Percentiles rank a stretch among this genome's conserved stretches.
Evolutionary conservation across 75 land plant species (phyloP).

Genomic region (Adiantum capillusveneris): DNA sequence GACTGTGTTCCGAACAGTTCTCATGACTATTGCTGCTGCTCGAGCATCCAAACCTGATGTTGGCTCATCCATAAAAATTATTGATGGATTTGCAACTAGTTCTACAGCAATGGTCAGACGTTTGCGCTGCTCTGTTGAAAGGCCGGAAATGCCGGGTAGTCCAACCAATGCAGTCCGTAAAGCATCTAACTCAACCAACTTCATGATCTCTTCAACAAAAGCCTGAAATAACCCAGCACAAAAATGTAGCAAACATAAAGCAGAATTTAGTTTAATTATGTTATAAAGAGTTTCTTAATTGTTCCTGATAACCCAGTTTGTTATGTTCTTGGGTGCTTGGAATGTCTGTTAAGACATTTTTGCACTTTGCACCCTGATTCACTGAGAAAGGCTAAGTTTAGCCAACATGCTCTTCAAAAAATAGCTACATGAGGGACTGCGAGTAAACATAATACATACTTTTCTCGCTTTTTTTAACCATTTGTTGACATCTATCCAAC

Average conservation of each 20-base stretch:
- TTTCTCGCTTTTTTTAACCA: too few relatives aligned
- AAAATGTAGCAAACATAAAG: constrained; percentile 1
- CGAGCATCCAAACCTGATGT: constrained; percentile 36
- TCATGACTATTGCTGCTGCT: constrained; percentile 32
- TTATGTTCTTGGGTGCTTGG: too few relatives aligned
- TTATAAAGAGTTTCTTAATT: too few relatives aligned
- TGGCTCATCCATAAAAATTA: constrained; percentile 33
- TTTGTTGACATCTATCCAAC: too few relatives aligned
- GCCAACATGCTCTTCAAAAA: too few relatives aligned
- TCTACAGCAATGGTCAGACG: constrained; percentile 31
- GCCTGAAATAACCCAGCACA: constrained; percentile 3
- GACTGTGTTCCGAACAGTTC: constrained; percentile 29
- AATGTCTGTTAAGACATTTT: too few relatives aligned
- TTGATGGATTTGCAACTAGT: constrained; percentile 33
- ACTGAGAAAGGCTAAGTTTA: too few relatives aligned
- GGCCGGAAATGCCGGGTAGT: constrained; percentile 20
- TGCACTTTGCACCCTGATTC: too few relatives aligned
- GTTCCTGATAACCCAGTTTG: too few relatives aligned
- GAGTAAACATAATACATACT: too few relatives aligned
- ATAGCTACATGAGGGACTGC: too few relatives aligned
- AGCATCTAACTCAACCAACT: constrained; percentile 17
- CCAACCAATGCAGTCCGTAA: constrained; percentile 25
- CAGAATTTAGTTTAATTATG: too few relatives aligned
- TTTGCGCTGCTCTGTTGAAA: constrained; percentile 34
- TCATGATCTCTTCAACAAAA: constrained; percentile 24